Conservation (phyloP, 225 moss, liverwort and hornwort species). For the Takakia lepidozioides region DNA sequence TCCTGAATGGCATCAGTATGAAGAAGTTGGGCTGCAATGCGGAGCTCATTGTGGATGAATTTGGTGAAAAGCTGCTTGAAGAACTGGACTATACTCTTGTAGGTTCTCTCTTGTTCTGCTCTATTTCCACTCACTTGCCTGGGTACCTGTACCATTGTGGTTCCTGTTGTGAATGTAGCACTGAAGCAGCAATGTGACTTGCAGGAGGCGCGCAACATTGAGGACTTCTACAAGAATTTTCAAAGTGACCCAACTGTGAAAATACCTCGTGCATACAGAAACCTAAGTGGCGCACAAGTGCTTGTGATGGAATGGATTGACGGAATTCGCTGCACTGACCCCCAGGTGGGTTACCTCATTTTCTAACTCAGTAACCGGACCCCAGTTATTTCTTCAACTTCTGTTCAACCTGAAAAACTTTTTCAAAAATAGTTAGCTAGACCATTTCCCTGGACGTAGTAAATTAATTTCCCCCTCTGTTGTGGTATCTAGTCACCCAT, state of each 20-base stretch:
- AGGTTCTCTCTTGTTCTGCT: slow-evolving; percentile 13
- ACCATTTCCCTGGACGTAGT: no score
- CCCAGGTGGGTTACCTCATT: slow-evolving; percentile 64
- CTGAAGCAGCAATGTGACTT: not conserved
- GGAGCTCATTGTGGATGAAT: slow-evolving; percentile 95
- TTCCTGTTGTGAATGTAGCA: no score
- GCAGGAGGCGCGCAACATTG: slow-evolving; percentile 93
- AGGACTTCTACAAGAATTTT: slow-evolving; percentile 82
- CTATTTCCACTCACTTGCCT: not conserved
- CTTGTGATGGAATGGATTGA: slow-evolving; percentile 99
- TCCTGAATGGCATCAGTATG: slow-evolving; percentile 74
- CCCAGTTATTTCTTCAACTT: no score
- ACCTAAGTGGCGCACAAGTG: slow-evolving; percentile 64
- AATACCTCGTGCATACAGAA: slow-evolving; percentile 72
- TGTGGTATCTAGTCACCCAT: no score
- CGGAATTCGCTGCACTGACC: slow-evolving; percentile 92
- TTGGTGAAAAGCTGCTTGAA: slow-evolving; percentile 97
- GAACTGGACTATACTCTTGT: slow-evolving; percentile 91
- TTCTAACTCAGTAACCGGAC: no score
- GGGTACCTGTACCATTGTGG: no score
- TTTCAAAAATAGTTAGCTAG: no score
- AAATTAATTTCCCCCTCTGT: no score
- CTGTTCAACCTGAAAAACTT: no score
- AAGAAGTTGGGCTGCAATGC: slow-evolving; percentile 84
- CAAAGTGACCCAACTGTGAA: slow-evolving; percentile 81